Conservation (phyloP, 2,329 filamentous ascomycete genomes). For the Lecanoromycetidae sp. region DNA sequence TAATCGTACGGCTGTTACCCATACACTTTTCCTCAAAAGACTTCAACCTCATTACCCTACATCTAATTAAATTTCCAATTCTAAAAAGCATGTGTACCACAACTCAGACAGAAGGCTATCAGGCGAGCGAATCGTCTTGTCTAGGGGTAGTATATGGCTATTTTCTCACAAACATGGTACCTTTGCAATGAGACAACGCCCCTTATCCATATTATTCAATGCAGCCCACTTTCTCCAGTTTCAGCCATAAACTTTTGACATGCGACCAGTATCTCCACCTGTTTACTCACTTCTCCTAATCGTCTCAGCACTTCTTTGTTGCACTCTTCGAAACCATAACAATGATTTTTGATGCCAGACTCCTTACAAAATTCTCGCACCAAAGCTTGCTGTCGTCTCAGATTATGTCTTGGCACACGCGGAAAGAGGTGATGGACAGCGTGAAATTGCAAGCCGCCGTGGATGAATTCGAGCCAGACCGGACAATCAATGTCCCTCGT, state of each 20-base stretch:
- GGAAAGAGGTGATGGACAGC: constrained; percentile 60
- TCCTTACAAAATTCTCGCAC: constrained; percentile 55
- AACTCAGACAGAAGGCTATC: no score
- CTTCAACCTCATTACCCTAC: no score
- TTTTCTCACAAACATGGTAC: no score
- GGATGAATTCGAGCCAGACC: constrained; percentile 58
- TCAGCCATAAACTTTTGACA: constrained; percentile 15
- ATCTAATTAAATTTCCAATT: no score
- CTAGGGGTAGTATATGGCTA: no score
- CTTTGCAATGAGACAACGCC: not conserved
- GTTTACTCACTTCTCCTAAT: constrained; percentile 11
- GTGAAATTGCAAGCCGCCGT: constrained; percentile 63
- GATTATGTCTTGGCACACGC: constrained; percentile 55
- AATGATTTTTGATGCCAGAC: constrained; percentile 49
- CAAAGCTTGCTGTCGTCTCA: constrained; percentile 47
- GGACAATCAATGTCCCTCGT: constrained; percentile 67
- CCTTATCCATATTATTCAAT: not conserved
- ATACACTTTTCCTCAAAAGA: no score
- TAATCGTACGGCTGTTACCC: no score
- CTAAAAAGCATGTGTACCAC: no score
- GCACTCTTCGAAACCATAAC: constrained; percentile 50
- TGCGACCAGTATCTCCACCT: constrained; percentile 11
- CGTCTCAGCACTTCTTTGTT: constrained; percentile 46
- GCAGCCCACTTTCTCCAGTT: constrained; percentile 10
- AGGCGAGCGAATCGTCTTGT: no score